Conservation (phyloP, 129 eudicot genomes). For the sunflower (Helianthus annuus) region HanXRQr2.0-SUNRISE NC_035438.2:80791789-80792288, state of each 20-base stretch:
- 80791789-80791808: slow-evolving; percentile 17
- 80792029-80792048: not conserved
- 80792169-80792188: too few species aligned
- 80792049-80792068: not conserved
- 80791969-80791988: slow-evolving; percentile 9
- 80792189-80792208: too few species aligned
- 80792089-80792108: not conserved
- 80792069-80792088: slow-evolving; percentile 4
- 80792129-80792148: too few species aligned
- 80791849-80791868: slow-evolving; percentile 49
- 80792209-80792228: too few species aligned
- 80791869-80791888: slow-evolving; percentile 32
- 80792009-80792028: slow-evolving; percentile 5
- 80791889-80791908: slow-evolving; percentile 16
- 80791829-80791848: slow-evolving; percentile 52
- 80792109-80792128: too few species aligned
- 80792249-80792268: too few species aligned
- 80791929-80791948: not conserved
- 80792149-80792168: too few species aligned
- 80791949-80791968: not conserved
- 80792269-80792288: too few species aligned
- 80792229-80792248: too few species aligned
- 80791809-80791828: slow-evolving; percentile 69
- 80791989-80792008: not conserved
- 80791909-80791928: slow-evolving; percentile 10